phyloP scores from a whole-genome alignment of 2,329 filamentous ascomycete species.

The Pseudocercospora cruenta region DNA sequence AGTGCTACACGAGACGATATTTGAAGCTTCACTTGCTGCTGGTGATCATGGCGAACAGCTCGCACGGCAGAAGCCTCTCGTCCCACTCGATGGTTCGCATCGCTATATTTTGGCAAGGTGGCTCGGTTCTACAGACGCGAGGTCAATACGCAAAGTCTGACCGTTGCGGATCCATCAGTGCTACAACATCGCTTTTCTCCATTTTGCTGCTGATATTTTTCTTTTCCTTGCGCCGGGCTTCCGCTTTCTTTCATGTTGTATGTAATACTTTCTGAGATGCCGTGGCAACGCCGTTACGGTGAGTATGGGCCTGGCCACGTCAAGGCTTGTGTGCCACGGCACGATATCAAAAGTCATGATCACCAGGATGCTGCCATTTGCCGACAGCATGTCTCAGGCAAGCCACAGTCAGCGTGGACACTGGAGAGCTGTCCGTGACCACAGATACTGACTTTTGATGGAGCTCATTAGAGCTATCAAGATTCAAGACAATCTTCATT shows the following conservation, averaged over 20 bases:
- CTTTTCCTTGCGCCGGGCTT: conserved; percentile 27
- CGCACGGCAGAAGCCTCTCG: conserved; percentile 26
- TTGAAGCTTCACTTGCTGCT: conserved; percentile 5
- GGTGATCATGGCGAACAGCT: conserved; percentile 18
- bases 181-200: conserved; percentile 24
- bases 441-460: neutral
- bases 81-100: conserved; percentile 24
- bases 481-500: conserved; percentile 1
- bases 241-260: conserved; percentile 18
- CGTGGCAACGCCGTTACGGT: conserved; percentile 26
- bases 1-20: conserved; percentile 6
- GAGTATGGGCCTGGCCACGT: conserved; percentile 19
- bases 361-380: conserved; percentile 9
- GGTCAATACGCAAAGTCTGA: conserved; percentile 26
- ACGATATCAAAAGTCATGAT: conserved; percentile 7
- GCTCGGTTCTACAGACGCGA: conserved; percentile 26
- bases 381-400: conserved; percentile 3
- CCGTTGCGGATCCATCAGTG: conserved; percentile 23
- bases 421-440: neutral
- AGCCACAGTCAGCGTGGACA: conserved; percentile 4
- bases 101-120: conserved; percentile 16
- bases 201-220: conserved; percentile 6
- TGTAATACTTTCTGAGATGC: conserved; percentile 22
- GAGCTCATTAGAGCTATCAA: neutral
- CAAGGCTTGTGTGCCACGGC: conserved; percentile 18